phyloP scores from a whole-genome alignment of 2,329 filamentous ascomycete genomes.

The Mollisiaceae sp. region DNA sequence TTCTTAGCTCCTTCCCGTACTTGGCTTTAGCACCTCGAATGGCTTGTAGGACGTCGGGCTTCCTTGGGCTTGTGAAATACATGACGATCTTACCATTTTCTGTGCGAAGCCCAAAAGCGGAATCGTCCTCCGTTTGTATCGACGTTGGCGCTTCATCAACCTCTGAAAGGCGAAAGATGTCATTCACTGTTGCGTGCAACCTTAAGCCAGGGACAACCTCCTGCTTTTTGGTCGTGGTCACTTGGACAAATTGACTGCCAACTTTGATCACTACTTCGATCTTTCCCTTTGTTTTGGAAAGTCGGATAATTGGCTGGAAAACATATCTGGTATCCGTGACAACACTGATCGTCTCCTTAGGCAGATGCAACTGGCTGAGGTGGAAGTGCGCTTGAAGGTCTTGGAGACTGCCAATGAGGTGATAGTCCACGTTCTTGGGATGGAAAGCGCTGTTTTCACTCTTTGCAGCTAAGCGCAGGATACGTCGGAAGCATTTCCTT shows the following conservation, averaged over 20 bases:
- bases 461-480: slow-evolving; percentile 65
- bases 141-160: slow-evolving; percentile 70
- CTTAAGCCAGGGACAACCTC: slow-evolving; percentile 68
- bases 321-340: slow-evolving; percentile 69
- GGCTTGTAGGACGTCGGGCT: slow-evolving; percentile 65
- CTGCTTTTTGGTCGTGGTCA: slow-evolving; percentile 71
- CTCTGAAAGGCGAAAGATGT: slow-evolving; percentile 71
- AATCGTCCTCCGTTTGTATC: slow-evolving; percentile 69
- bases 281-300: slow-evolving; percentile 73
- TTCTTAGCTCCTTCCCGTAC: slow-evolving; percentile 65
- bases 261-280: slow-evolving; percentile 73
- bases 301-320: slow-evolving; percentile 67
- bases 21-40: slow-evolving; percentile 68
- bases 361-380: slow-evolving; percentile 67
- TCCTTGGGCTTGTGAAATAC: slow-evolving; percentile 72
- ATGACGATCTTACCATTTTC: slow-evolving; percentile 74
- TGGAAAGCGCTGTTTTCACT: slow-evolving; percentile 66
- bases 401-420: slow-evolving; percentile 67
- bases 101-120: slow-evolving; percentile 68
- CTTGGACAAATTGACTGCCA: slow-evolving; percentile 71
- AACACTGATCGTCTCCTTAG: slow-evolving; percentile 72
- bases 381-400: slow-evolving; percentile 72
- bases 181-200: slow-evolving; percentile 68
- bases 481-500: slow-evolving; percentile 67
- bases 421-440: slow-evolving; percentile 68